A percentile compares a stretch with the other conserved stretches of the same genome.
Conservation (phyloP, 805 yeast genomes). For the Spathaspora girioi region DNA sequence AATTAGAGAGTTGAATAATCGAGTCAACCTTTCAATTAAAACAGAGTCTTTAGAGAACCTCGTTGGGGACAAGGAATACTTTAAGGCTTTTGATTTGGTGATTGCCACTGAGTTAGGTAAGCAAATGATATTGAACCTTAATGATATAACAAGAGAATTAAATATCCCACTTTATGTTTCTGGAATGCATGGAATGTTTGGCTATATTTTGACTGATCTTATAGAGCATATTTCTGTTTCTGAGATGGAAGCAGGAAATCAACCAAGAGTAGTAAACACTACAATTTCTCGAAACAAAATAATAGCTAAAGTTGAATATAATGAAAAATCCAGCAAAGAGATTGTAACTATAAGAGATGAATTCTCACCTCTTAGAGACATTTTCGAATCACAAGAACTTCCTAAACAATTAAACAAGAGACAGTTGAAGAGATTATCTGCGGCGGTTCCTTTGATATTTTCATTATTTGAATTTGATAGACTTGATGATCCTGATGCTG, state of each 20-base stretch:
- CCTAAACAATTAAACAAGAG: conserved; percentile 40
- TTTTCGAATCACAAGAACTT: conserved; percentile 32
- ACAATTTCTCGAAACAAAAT: conserved; percentile 45
- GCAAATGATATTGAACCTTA: conserved; percentile 43
- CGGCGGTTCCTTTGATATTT: conserved; percentile 55
- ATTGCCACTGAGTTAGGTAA: conserved; percentile 66
- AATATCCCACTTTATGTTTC: conserved; percentile 66
- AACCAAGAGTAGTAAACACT: conserved; percentile 39
- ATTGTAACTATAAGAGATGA: conserved; percentile 33
- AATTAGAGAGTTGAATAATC: conserved; percentile 72
- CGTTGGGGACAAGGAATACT: conserved; percentile 30
- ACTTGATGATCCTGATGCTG: conserved; percentile 18
- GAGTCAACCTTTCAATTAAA: conserved; percentile 59
- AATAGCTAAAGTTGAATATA: conserved; percentile 24
- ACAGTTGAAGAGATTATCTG: conserved; percentile 49
- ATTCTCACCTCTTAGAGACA: conserved; percentile 31
- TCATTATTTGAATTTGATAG: conserved; percentile 49
- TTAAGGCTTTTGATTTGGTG: conserved; percentile 60
- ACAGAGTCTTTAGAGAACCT: conserved; percentile 19
- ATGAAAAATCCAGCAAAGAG: conserved; percentile 42
- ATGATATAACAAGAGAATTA: conserved; percentile 50
- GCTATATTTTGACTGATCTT: conserved; percentile 77
- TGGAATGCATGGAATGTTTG: conserved; percentile 76
- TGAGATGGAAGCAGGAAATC: conserved; percentile 48
- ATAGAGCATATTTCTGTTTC: conserved; percentile 56